Base-by-base conservation (phyloP, 164 flowering plant genomes). In the Buxus sempervirens region DNA sequence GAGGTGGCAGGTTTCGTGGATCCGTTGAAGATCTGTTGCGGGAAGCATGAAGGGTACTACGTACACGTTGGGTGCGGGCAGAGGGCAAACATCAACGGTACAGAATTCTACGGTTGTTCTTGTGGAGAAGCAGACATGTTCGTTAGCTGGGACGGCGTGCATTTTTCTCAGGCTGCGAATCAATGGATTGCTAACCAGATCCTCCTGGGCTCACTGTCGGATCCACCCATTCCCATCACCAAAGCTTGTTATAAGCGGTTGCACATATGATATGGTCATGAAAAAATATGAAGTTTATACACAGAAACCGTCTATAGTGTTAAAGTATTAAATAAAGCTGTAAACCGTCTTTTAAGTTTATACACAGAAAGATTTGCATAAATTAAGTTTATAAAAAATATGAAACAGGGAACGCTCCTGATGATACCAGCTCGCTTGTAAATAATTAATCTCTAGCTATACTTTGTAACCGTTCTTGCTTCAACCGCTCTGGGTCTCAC, bases 101-200 rank as follows among this genome's bases (percentile, higher is more conserved):
- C 76, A 0, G 79, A 75, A 25, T 71, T 84, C 0, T 78, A 38
- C 49, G 92, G 85, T 18, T 80, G 65, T 28, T 45, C 87, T 10
- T 90, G 92, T 64, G 62, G 64, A 5, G 67, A 82, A 25, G 88
- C 90, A 0, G 62, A 77, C 0, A 28, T 25, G 5, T 77, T 38
- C n/a, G 41, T 88, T 7, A 85, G 85, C 77, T 88, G 93, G 93
- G 93, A 90, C 56, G 86, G 91, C 1, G 79, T 84, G 0, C 93
- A 90, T 48, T 84, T 81, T 75, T 58, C 93, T 62, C 72, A 90
- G 51, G 88, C 85, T 41, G 93, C 90, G 12, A 86, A 83, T 66
- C 79, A 78, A 0, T 88, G 86, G 86, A 58, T 88, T 63, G 84
- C 91, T 1, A 69, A 80, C 67, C 84, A 72, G 9, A 76, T 84